Percentiles rank a stretch among this genome's conserved stretches.
Evolutionary conservation across 2,329 filamentous ascomycete genomes (phyloP).

Genomic region (Rosellinia necatrix): DNA sequence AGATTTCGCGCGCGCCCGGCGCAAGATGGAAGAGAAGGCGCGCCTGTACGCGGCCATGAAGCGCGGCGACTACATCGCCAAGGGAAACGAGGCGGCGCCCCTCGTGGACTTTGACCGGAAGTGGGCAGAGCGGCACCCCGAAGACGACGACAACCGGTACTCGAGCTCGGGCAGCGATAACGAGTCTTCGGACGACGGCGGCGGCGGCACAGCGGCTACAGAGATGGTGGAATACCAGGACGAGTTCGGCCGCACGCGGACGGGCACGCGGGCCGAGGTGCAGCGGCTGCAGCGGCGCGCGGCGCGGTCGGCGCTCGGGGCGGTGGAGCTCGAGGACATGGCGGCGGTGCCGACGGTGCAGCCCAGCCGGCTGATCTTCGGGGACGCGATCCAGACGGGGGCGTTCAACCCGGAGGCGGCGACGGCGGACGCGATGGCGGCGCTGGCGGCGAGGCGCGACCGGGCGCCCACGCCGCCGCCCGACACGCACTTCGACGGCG

Average conservation of each 20-base stretch:
- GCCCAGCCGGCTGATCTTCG: constrained; percentile 77
- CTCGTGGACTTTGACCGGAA: constrained; percentile 96
- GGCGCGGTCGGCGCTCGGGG: constrained; percentile 56
- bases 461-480: constrained; percentile 79
- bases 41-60: constrained; percentile 88
- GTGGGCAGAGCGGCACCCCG: constrained; percentile 79
- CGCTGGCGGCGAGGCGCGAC: constrained; percentile 78
- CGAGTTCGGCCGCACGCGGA: constrained; percentile 85
- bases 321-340: constrained; percentile 69
- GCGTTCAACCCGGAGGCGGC: constrained; percentile 80
- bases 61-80: constrained; percentile 77
- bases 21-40: constrained; percentile 89
- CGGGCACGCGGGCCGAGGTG: constrained; percentile 71
- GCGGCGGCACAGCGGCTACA: constrained; percentile 41
- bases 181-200: constrained; percentile 58
- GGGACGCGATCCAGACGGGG: constrained; percentile 79
- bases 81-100: constrained; percentile 66
- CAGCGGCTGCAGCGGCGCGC: constrained; percentile 64
- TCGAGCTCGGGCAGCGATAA: constrained; percentile 62
- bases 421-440: constrained; percentile 68
- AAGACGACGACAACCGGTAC: constrained; percentile 38
- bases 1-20: constrained; percentile 72
- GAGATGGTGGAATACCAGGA: constrained; percentile 87
- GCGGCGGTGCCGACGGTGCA: constrained; percentile 62
- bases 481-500: constrained; percentile 83